Percentiles rank a stretch among this genome's conserved stretches.
Conservation (phyloP, 257 asterid species). For the Knoxia roxburghii region DNA sequence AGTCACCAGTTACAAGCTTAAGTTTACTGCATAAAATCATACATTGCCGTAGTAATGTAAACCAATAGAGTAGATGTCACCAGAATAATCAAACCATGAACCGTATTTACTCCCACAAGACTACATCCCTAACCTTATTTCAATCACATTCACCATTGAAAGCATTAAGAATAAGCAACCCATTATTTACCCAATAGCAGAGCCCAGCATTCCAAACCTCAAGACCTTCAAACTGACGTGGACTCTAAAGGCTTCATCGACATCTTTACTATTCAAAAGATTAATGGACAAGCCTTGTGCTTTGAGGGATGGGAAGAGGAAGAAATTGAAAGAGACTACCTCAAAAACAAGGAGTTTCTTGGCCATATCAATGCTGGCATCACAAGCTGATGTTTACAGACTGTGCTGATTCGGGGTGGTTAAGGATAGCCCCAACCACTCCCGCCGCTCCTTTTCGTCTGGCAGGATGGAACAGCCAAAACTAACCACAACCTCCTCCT, state of each 20-base stretch:
- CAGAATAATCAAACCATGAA: slow-evolving; percentile 43
- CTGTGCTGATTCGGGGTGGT: slow-evolving; percentile 77
- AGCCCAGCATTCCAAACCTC: slow-evolving; percentile 76
- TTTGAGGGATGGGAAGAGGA: slow-evolving; percentile 79
- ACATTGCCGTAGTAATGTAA: slow-evolving; percentile 70
- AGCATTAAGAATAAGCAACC: slow-evolving; percentile 87
- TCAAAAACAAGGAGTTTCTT: slow-evolving; percentile 67
- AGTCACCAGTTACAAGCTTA: neutral
- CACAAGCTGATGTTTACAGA: slow-evolving; percentile 64
- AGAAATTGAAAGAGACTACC: slow-evolving; percentile 88
- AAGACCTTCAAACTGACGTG: slow-evolving; percentile 57
- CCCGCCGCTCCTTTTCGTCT: too few relatives aligned
- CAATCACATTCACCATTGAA: slow-evolving; percentile 76
- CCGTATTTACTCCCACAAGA: slow-evolving; percentile 81
- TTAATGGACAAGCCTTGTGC: slow-evolving; percentile 92
- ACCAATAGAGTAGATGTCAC: slow-evolving; percentile 60
- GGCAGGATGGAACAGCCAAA: too few relatives aligned
- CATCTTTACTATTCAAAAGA: slow-evolving; percentile 62
- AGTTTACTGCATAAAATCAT: slow-evolving; percentile 56
- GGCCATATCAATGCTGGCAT: slow-evolving; percentile 68
- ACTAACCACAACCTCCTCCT: too few relatives aligned
- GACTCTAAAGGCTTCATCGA: slow-evolving; percentile 61
- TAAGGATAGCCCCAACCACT: slow-evolving; percentile 71
- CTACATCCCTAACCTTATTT: slow-evolving; percentile 71
- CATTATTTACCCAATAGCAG: slow-evolving; percentile 78